Evolutionary conservation across 805 yeast genomes (phyloP).

Genomic region (Spencermartinsiella europaea): DNA sequence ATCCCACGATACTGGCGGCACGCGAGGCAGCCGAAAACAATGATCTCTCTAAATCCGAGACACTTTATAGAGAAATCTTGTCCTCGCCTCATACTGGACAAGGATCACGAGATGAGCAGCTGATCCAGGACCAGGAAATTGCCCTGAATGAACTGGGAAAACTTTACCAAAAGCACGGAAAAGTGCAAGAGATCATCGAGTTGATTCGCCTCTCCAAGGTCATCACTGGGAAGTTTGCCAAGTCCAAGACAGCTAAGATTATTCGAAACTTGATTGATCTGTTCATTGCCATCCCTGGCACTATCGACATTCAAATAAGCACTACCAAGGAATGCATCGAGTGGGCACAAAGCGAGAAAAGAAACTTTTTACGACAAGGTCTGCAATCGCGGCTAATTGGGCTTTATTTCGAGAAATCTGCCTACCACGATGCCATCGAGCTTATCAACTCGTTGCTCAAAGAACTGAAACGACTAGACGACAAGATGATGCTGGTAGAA

Average conservation of each 20-base stretch:
- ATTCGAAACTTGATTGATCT: conserved; percentile 75
- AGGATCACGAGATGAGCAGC: conserved; percentile 38
- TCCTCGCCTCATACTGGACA: conserved; percentile 6
- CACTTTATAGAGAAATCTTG: conserved; percentile 50
- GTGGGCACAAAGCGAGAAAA: conserved; percentile 80
- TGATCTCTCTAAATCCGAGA: conserved; percentile 54
- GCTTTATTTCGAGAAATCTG: conserved; percentile 59
- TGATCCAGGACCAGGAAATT: conserved; percentile 54
- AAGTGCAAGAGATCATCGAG: conserved; percentile 48
- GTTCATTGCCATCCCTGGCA: conserved; percentile 54
- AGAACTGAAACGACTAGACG: conserved; percentile 92
- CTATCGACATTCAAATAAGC: conserved; percentile 64
- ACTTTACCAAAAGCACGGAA: conserved; percentile 48
- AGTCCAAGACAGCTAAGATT: conserved; percentile 91
- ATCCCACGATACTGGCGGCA: conserved; percentile 39
- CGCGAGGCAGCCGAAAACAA: conserved; percentile 49
- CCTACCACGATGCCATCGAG: conserved; percentile 63
- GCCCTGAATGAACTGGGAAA: conserved; percentile 74
- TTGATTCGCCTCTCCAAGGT: conserved; percentile 65
- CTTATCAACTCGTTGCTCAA: conserved; percentile 66
- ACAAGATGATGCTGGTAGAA: conserved; percentile 90
- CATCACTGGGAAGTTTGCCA: conserved; percentile 76
- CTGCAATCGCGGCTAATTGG: conserved; percentile 79
- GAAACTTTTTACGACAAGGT: conserved; percentile 84
- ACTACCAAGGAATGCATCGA: conserved; percentile 75